phyloP scores from a whole-genome alignment of 2,329 filamentous ascomycete genomes.

The Paramyrothecium roridum region DNA sequence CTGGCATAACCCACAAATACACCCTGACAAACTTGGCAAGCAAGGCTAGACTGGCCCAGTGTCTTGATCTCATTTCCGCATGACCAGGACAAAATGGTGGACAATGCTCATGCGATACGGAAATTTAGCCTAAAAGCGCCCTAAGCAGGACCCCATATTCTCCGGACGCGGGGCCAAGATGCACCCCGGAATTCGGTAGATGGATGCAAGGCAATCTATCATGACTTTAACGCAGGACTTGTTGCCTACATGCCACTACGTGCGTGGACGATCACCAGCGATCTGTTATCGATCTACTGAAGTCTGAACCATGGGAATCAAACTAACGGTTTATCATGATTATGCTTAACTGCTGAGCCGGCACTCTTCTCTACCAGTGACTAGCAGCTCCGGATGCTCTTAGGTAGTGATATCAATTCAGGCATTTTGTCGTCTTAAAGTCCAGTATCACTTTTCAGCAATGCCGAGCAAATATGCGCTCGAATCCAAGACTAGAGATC shows the following conservation, averaged over 20 bases:
- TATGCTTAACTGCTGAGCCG: no score
- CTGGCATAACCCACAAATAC: no score
- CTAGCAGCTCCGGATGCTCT: no score
- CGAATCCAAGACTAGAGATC: background rate
- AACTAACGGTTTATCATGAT: no score
- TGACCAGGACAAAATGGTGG: background rate
- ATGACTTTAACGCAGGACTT: background rate
- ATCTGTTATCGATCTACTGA: background rate
- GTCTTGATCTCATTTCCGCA: background rate
- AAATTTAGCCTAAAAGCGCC: background rate
- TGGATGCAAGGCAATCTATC: background rate
- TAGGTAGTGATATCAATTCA: no score
- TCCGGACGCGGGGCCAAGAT: background rate
- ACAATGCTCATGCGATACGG: background rate
- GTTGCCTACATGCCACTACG: background rate
- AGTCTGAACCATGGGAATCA: no score
- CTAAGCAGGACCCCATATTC: background rate
- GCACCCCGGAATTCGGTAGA: background rate
- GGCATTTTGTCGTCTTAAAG: background rate
- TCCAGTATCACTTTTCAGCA: background rate
- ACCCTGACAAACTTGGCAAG: no score
- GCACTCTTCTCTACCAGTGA: no score
- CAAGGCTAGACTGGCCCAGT: no score
- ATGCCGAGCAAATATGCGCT: background rate
- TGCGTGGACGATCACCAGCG: background rate